These are phyloP conservation scores for Thecaphora frezii DNA, from an alignment of 1,284 basidiomycete genomes.

Conservation along the genomic window DNA sequence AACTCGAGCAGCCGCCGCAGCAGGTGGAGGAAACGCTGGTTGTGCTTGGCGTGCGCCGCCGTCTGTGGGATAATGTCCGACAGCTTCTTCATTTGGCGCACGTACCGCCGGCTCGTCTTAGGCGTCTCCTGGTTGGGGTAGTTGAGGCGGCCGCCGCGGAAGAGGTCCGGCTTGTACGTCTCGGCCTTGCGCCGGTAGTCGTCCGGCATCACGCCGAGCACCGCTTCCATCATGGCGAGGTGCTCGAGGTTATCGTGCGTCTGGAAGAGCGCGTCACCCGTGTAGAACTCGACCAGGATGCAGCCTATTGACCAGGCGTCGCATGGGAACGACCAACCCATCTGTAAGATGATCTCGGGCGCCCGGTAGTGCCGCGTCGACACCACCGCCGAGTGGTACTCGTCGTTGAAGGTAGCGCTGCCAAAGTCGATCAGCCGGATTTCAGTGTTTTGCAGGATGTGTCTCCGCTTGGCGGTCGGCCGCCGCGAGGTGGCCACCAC, in stretches of 20 bases:
- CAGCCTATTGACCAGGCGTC: slow-evolving; percentile 98
- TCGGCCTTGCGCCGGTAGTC: slow-evolving; percentile 67
- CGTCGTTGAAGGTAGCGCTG: slow-evolving; percentile 94
- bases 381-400: slow-evolving; percentile 97
- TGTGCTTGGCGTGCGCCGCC: slow-evolving; percentile 59
- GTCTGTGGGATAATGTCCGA: slow-evolving; percentile 73
- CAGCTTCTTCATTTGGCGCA: slow-evolving; percentile 79
- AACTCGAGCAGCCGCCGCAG: slow-evolving; percentile 85
- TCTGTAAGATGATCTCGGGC: slow-evolving; percentile 92
- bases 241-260: slow-evolving; percentile 99
- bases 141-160: slow-evolving; percentile 81
- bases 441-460: slow-evolving; percentile 79
- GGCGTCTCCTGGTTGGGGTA: slow-evolving; percentile 86
- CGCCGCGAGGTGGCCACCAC: slow-evolving; percentile 39
- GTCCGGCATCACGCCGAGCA: slow-evolving; percentile 94
- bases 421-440: slow-evolving; percentile 99
- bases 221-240: slow-evolving; percentile 99
- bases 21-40: slow-evolving; percentile 80
- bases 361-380: slow-evolving; percentile 97
- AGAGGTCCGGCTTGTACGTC: slow-evolving; percentile 82
- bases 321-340: slow-evolving; percentile 98
- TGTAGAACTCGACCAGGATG: slow-evolving; percentile 98
- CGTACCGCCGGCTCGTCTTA: slow-evolving; percentile 89
- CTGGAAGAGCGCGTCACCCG: slow-evolving; percentile 94
- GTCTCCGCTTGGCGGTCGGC: slow-evolving; percentile 45